Conservation (phyloP, 345 rosid species). For the Acer yangbiense region DNA sequence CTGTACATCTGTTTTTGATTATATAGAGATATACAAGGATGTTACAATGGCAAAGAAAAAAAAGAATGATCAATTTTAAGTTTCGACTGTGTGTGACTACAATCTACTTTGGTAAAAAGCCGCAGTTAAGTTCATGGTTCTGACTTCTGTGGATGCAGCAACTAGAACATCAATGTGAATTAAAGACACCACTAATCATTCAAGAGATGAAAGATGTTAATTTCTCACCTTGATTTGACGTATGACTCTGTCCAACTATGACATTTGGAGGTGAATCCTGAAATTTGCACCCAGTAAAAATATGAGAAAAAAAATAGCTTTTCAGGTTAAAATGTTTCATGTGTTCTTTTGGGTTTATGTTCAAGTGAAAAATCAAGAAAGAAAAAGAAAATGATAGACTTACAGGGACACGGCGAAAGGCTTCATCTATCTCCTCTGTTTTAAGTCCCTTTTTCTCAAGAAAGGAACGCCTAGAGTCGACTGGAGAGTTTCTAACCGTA, state of each 20-base stretch:
- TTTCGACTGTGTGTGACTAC: not conserved
- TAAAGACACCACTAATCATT: not conserved
- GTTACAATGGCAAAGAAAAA: not conserved
- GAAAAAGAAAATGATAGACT: conserved; percentile 14
- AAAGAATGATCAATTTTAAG: not conserved
- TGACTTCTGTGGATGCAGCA: conserved; percentile 1
- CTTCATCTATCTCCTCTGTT: conserved; percentile 33
- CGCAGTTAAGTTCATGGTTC: not conserved
- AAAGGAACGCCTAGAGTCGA: conserved; percentile 24
- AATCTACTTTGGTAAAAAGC: not conserved
- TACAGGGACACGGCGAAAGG: conserved; percentile 32
- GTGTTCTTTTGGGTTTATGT: not conserved
- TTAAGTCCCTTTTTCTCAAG: conserved; percentile 37
- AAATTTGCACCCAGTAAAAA: conserved; percentile 9
- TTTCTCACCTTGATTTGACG: conserved; percentile 23
- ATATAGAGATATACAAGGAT: not conserved
- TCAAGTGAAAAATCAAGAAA: not conserved
- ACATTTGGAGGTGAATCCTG: conserved; percentile 14
- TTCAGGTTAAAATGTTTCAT: not conserved
- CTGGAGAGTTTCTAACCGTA: conserved; percentile 22
- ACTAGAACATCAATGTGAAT: not conserved
- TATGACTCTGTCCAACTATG: conserved; percentile 1
- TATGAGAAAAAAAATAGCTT: not conserved
- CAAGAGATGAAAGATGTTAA: not conserved
- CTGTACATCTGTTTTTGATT: conserved; percentile 14